Evolutionary conservation across 2,329 filamentous ascomycete species (phyloP).

Genomic region (Cladosporium sp.): DNA sequence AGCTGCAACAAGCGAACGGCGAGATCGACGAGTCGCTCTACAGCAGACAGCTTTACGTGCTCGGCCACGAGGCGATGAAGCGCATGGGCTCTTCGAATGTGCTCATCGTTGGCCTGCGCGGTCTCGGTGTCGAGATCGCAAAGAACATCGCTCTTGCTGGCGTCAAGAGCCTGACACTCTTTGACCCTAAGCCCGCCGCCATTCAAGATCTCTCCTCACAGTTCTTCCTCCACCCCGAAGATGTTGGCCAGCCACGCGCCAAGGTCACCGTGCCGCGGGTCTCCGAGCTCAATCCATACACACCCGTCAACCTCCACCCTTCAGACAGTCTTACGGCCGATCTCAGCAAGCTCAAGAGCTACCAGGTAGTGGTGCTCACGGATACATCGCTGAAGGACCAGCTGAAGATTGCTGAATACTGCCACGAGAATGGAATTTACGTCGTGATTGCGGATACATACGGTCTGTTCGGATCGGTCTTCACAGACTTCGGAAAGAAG

Average conservation of each 20-base stretch:
- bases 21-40: constrained; percentile 64
- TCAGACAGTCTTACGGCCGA: constrained; percentile 63
- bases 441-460: constrained; percentile 83
- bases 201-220: constrained; percentile 91
- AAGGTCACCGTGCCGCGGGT: constrained; percentile 81
- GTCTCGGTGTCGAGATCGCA: constrained; percentile 93
- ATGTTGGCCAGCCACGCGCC: constrained; percentile 89
- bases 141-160: constrained; percentile 98
- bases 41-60: constrained; percentile 63
- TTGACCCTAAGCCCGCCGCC: constrained; percentile 77
- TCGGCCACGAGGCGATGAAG: constrained; percentile 87
- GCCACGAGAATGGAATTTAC: constrained; percentile 88
- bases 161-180: constrained; percentile 92
- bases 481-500: constrained; percentile 93
- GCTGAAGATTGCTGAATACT: constrained; percentile 80
- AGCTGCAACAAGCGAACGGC: constrained; percentile 50
- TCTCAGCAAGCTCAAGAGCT: constrained; percentile 76
- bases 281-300: constrained; percentile 93
- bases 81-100: constrained; percentile 96
- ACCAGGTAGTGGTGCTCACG: constrained; percentile 88
- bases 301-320: constrained; percentile 72
- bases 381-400: constrained; percentile 75
- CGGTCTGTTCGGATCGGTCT: constrained; percentile 89
- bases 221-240: constrained; percentile 85
- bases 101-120: constrained; percentile 84